Evolutionary conservation across 805 yeast species (phyloP), one percentile per base, ranked within the genome.

Genomic region (Teunomyces lycoperdinae): DNA sequence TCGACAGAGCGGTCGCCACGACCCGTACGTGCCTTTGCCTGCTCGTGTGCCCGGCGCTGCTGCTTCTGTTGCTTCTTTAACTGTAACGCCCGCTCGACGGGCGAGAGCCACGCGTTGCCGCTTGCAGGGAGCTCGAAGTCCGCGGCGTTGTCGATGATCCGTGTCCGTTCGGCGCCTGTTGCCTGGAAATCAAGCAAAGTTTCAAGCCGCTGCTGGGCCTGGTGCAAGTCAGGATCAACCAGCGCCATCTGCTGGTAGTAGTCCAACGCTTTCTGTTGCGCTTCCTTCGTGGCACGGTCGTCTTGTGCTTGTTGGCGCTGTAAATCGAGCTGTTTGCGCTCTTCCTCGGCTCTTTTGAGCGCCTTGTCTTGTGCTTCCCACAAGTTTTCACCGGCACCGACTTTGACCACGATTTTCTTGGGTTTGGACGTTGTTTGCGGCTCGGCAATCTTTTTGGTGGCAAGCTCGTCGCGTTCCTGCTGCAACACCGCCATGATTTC

Each of bases 101-200:
- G 84, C 1, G 96, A 84, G 0, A 96, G 83, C 98, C 99, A 94
- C 52, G 85, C 70, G 54, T 80, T 85, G 2, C 68, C 68, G 34
- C 77, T 58, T 0, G 77, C 67, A 2, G 89, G 80, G 47, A 84
- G 66, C 43, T 88, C 95, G 62, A 80, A 89, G 62, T 94, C 99
- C 4, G 96, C 81, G 0, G 95, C 97, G 61, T 89, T 85, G 62
- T 94, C 99, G 34, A 95, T 91, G 52, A 94, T 89, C 56, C 81
- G 82, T 0, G 99, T 94, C 62, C 99, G 76, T 63, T 89, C 95
- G 1, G 91, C 88, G 5, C 95, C 87, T 13, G 91, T 83, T 2
- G 80, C 88, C 63, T 94, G 99, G 64, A 84, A 94, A 51, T 82
- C 78, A 39, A 94, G 70, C 42, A 94, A 68, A 29, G 81, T 85